Percentiles rank a stretch among this genome's conserved stretches.
phyloP scores from a whole-genome alignment of 345 rosid genomes.

The Hypericum androsaemum region DNA sequence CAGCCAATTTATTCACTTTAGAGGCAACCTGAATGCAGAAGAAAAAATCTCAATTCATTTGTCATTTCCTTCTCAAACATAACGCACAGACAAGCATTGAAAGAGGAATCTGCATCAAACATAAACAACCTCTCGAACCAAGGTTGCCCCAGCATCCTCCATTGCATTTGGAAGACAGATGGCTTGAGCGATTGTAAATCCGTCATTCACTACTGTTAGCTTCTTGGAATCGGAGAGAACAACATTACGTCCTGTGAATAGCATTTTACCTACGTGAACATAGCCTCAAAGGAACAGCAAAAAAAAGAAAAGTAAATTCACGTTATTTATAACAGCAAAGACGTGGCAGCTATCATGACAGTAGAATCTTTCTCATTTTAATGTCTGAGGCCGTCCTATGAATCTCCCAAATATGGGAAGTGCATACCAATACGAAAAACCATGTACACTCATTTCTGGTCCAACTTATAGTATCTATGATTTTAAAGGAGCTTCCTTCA shows the following conservation, averaged over 20 bases:
- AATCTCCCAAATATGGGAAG: too few species aligned
- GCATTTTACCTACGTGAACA: slow-evolving; percentile 11
- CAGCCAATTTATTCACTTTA: slow-evolving; percentile 75
- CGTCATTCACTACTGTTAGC: slow-evolving; percentile 70
- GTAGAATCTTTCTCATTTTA: too few species aligned
- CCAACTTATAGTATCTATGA: too few species aligned
- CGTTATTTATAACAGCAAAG: too few species aligned
- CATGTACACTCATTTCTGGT: too few species aligned
- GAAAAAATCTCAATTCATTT: slow-evolving; percentile 11
- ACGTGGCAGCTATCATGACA: too few species aligned
- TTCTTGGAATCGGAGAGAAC: slow-evolving; percentile 49
- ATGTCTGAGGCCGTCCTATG: too few species aligned
- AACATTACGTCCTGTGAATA: slow-evolving; percentile 65
- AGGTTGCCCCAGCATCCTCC: slow-evolving; percentile 69
- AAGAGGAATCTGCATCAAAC: slow-evolving; percentile 33
- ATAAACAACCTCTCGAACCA: slow-evolving; percentile 86
- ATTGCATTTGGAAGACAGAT: slow-evolving; percentile 65
- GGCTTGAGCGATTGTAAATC: slow-evolving; percentile 65
- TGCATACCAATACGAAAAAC: too few species aligned
- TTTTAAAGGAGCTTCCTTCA: too few species aligned
- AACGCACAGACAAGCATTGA: slow-evolving; percentile 5
- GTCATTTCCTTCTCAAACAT: background rate
- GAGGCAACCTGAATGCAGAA: slow-evolving; percentile 53
- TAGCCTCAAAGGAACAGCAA: slow-evolving; percentile 3
- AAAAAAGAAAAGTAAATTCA: background rate